Evolutionary conservation across 73 alveolate genomes (phyloP), one percentile per base, ranked within the genome.

Genomic region (Blepharisma japonicum): DNA sequence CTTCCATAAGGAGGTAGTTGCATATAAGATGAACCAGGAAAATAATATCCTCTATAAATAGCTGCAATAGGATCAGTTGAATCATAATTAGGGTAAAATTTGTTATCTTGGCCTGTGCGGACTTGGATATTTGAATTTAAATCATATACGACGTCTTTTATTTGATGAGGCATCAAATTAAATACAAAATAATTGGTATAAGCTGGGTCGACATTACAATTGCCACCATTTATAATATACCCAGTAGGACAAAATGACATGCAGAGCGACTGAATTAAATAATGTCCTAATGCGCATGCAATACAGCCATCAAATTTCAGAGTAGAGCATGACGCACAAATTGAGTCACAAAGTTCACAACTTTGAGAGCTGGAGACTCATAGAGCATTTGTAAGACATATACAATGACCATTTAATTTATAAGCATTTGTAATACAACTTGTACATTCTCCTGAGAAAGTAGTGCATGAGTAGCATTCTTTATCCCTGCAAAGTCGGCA

Each of bases 211-310:
- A 0, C 42, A 32, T 32, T 3, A 25, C 74, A 61, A 20, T n/a
- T 18, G 2, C 4, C 18, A 9, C 50, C 47, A n/a, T 25, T 25
- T 18, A 39, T 11, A 61, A 25, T 14, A 25, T 14, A 61, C 4
- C 74, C 74, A 61, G 74, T 61, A 8, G 74, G 74, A 5, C 74
- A 61, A 14, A n/a, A 61, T 8, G 74, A 39, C 74, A 61, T 61
- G 5, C 74, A 61, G 0, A 61, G 4, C 0, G 49, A 18, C 2
- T 25, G n/a, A 5, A 14, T n/a, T 0, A 61, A 5, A 61, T 18
- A 61, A 20, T n/a, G 4, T 61, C 74, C 74, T 61, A 48, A 25
- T 8, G 23, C 47, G 5, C 74, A 61, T 11, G 50, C 48, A 9
- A 39, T 0, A 25, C 74, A 61, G 14, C 74, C 74, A 2, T n/a